Conservation (phyloP, 2,329 filamentous ascomycete species). For the Aspergillus caelatus region DNA sequence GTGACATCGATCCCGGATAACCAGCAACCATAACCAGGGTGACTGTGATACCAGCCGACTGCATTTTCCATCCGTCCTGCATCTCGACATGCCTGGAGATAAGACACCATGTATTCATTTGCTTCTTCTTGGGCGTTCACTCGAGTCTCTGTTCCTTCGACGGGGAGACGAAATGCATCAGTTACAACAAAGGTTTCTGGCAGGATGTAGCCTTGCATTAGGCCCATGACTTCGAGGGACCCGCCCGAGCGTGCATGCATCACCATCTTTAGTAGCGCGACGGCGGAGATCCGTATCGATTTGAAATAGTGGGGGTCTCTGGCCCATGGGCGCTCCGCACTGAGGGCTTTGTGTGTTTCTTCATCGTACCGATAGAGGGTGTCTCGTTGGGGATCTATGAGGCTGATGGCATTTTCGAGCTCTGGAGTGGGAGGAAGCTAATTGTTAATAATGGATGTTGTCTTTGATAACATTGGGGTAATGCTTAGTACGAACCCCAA, state of each 20-base stretch:
- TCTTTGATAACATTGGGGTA: not conserved
- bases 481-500: slow-evolving; percentile 55
- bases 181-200: slow-evolving; percentile 85
- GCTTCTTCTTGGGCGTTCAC: slow-evolving; percentile 96
- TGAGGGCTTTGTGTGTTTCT: slow-evolving; percentile 67
- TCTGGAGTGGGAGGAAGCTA: slow-evolving; percentile 57
- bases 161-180: slow-evolving; percentile 88
- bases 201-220: slow-evolving; percentile 95
- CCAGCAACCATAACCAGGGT: slow-evolving; percentile 98
- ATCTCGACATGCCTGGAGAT: slow-evolving; percentile 74
- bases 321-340: slow-evolving; percentile 71
- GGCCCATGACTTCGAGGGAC: slow-evolving; percentile 90
- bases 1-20: slow-evolving; percentile 92
- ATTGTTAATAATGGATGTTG: slow-evolving; percentile 12
- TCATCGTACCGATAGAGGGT: slow-evolving; percentile 85
- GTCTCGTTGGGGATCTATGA: slow-evolving; percentile 85
- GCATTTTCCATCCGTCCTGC: slow-evolving; percentile 83
- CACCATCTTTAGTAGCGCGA: slow-evolving; percentile 96
- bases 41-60: slow-evolving; percentile 97
- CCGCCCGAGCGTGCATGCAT: slow-evolving; percentile 98
- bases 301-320: slow-evolving; percentile 86
- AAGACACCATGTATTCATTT: slow-evolving; percentile 95
- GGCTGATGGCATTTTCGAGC: slow-evolving; percentile 80
- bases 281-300: slow-evolving; percentile 86
- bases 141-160: slow-evolving; percentile 97